phyloP scores from a whole-genome alignment of 1,284 basidiomycete species.

The Ceratobasidium sp. region DNA sequence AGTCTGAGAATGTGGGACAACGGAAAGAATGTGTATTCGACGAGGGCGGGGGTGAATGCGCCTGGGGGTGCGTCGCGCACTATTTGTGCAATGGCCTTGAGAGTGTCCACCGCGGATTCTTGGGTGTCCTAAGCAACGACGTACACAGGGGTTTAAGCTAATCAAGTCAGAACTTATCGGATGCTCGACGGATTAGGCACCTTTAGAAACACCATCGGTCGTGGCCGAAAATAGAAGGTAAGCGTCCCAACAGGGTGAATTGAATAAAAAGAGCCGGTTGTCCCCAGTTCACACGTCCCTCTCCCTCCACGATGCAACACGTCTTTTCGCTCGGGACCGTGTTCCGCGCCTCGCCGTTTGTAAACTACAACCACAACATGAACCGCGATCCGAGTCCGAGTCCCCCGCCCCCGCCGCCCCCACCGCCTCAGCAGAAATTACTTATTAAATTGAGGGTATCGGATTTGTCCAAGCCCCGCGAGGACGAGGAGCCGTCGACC shows the following conservation, averaged over 20 bases:
- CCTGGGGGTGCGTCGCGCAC: constrained; percentile 56
- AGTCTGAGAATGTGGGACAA: constrained; percentile 80
- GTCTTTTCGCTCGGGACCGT: constrained; percentile 29
- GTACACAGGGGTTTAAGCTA: constrained; percentile 82
- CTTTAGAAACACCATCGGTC: constrained; percentile 1
- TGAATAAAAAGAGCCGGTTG: constrained; percentile 17
- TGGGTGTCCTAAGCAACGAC: constrained; percentile 71
- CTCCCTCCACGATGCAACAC: constrained; percentile 25
- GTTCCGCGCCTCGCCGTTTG: constrained; percentile 35
- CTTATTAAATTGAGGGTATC: constrained; percentile 28
- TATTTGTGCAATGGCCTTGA: constrained; percentile 59
- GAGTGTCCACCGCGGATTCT: constrained; percentile 58
- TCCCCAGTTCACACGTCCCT: background rate
- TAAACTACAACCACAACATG: constrained; percentile 26
- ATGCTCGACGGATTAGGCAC: background rate
- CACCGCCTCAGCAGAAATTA: constrained; percentile 31
- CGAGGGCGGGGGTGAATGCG: constrained; percentile 64
- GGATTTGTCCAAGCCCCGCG: constrained; percentile 10
- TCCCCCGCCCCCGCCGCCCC: constrained; percentile 5
- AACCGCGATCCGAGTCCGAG: background rate
- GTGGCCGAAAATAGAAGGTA: constrained; percentile 8
- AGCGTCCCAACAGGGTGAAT: background rate
- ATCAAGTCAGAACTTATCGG: background rate
- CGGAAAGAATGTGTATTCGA: constrained; percentile 87
- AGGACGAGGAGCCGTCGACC: background rate